A percentile compares a stretch with the other conserved stretches of the same genome.
phyloP scores from a whole-genome alignment of 805 yeast species.

The Hanseniaspora vineae region DNA sequence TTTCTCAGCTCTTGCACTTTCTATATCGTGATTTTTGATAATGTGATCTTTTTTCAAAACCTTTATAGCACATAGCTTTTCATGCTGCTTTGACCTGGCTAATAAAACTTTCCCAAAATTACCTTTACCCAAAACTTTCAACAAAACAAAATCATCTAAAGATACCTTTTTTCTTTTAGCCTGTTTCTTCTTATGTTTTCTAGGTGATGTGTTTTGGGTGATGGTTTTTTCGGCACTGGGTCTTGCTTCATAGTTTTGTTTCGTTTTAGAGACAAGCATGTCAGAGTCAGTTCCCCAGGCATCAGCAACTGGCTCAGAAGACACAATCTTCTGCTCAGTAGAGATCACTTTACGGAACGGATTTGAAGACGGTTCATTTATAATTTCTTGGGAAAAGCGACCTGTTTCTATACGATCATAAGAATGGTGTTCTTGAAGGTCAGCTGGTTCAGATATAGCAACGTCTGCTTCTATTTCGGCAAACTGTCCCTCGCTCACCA shows the following conservation, averaged over 20 bases:
- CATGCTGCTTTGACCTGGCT: conserved; percentile 81
- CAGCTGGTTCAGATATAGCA: no score
- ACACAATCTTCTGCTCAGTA: not conserved
- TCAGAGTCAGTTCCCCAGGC: no score
- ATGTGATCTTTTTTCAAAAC: conserved; percentile 93
- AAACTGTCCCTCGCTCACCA: conserved; percentile 1
- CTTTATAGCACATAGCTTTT: conserved; percentile 82
- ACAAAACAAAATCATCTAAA: conserved; percentile 83
- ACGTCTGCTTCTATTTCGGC: no score
- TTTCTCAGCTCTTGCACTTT: conserved; percentile 88
- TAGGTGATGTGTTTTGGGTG: conserved; percentile 1
- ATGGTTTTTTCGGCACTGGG: no score
- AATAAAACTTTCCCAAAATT: conserved; percentile 97
- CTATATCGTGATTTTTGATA: conserved; percentile 91
- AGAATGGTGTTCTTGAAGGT: no score
- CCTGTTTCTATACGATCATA: no score
- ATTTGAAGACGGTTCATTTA: conserved; percentile 3
- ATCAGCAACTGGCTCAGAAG: not conserved
- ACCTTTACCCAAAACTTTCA: conserved; percentile 96
- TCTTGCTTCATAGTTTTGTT: no score
- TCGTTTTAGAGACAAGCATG: no score
- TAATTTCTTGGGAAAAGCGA: no score
- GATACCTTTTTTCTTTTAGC: conserved; percentile 62
- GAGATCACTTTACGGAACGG: conserved; percentile 17
- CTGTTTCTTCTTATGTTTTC: conserved; percentile 16